Conservation (phyloP, 345 rosid species). For the Eucalyptus tenuipes region DNA sequence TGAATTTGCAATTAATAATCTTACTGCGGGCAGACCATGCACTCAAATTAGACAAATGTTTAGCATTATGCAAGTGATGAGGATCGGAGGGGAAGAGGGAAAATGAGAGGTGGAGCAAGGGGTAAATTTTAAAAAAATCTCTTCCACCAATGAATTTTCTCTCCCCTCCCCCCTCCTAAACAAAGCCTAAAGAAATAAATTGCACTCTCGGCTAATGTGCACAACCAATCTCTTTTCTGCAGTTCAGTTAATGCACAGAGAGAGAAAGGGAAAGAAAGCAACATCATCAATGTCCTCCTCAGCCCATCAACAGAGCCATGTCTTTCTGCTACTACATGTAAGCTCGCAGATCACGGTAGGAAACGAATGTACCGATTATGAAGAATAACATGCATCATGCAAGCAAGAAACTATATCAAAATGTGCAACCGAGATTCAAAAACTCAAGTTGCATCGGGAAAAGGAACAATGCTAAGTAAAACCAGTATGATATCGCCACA, state of each 20-base stretch:
- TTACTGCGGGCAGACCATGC: neutral
- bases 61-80: neutral
- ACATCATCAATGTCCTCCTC: neutral
- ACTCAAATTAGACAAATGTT: neutral
- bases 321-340: neutral
- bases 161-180: neutral
- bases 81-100: neutral
- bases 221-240: neutral
- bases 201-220: neutral
- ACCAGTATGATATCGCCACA: neutral
- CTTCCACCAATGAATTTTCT: neutral
- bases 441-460: neutral
- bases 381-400: neutral
- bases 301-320: neutral
- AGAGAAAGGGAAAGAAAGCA: neutral
- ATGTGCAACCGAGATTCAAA: neutral
- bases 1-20: neutral
- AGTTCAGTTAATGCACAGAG: neutral
- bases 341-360: neutral
- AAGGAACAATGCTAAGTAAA: neutral
- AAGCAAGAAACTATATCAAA: neutral
- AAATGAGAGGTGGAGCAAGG: neutral
- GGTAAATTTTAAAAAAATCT: neutral
- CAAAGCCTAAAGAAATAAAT: neutral
- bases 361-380: neutral